Evolutionary conservation across 1,139 yeast genomes (phyloP).

Genomic region (Saccharomyces hybrid): DNA sequence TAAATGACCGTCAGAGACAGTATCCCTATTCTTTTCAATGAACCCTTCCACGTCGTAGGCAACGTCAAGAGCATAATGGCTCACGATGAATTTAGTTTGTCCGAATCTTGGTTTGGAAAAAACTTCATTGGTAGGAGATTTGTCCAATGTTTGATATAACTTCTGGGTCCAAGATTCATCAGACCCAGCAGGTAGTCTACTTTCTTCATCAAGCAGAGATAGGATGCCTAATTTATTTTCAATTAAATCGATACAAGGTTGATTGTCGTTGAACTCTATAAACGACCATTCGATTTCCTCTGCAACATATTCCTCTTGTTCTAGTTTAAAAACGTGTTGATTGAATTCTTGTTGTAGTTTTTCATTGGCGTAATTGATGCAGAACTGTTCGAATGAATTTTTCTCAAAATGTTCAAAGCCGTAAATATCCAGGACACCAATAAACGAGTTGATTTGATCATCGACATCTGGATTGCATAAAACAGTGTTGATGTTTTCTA

Average conservation of each 20-base stretch:
- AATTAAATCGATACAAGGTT: conserved; percentile 92
- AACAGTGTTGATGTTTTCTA: conserved; percentile 72
- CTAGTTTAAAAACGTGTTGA: conserved; percentile 94
- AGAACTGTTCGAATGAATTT: conserved; percentile 94
- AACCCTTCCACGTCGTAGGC: conserved; percentile 92
- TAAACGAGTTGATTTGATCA: conserved; percentile 59
- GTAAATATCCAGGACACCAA: conserved; percentile 96
- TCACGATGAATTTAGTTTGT: conserved; percentile 81
- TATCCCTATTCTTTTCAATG: conserved; percentile 95
- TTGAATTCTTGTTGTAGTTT: conserved; percentile 96
- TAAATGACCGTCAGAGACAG: conserved; percentile 93
- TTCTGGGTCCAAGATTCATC: conserved; percentile 93
- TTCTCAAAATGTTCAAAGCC: conserved; percentile 95
- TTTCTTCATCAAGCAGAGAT: conserved; percentile 89
- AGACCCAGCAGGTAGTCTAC: conserved; percentile 89
- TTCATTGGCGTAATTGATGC: conserved; percentile 96
- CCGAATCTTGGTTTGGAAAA: conserved; percentile 96
- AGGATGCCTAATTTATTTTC: conserved; percentile 88
- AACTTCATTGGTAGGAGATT: conserved; percentile 69
- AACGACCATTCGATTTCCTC: conserved; percentile 98
- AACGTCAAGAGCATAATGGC: conserved; percentile 95
- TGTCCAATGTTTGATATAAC: conserved; percentile 79
- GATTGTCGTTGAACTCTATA: conserved; percentile 94
- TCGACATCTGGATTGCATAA: conserved; percentile 70
- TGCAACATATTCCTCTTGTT: conserved; percentile 88